Evolutionary conservation across 257 asterid genomes (phyloP).

Genomic region (Nicotiana sylvestris): DNA sequence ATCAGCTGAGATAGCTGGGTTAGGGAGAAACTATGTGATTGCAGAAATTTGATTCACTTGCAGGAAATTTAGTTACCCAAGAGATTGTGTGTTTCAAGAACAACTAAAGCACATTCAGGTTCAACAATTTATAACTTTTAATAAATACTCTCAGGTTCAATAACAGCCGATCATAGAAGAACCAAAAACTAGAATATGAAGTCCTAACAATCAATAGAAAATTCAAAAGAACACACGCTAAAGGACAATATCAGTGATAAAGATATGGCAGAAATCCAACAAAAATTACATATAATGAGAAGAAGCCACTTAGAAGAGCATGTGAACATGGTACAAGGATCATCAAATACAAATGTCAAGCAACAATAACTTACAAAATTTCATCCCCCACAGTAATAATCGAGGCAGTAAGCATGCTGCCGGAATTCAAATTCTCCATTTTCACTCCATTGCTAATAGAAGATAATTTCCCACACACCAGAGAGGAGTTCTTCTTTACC

Average conservation of each 20-base stretch:
- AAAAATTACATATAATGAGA: not conserved
- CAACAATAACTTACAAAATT: slow-evolving; percentile 66
- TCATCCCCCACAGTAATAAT: slow-evolving; percentile 83
- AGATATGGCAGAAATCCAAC: not conserved
- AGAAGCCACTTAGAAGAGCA: not conserved
- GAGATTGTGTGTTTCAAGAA: not conserved
- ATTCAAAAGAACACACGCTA: slow-evolving; percentile 1
- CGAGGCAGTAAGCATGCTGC: slow-evolving; percentile 57
- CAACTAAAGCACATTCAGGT: not conserved
- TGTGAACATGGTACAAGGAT: not conserved
- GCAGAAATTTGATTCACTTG: not conserved
- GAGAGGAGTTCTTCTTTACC: slow-evolving; percentile 49
- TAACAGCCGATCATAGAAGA: not conserved
- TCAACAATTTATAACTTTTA: not conserved
- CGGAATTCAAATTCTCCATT: slow-evolving; percentile 31
- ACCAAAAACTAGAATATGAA: not conserved
- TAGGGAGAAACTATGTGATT: not conserved
- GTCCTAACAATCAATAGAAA: not conserved
- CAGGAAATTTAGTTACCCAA: not conserved
- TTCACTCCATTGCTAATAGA: slow-evolving; percentile 52
- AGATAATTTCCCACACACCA: slow-evolving; percentile 26
- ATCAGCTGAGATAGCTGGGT: not conserved
- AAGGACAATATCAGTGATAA: not conserved
- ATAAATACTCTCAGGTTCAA: not conserved
- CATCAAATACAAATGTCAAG: not conserved